Base-by-base conservation (phyloP, 495 filamentous ascomycete genomes). In the Astrothelium subdiscretum region DNA sequence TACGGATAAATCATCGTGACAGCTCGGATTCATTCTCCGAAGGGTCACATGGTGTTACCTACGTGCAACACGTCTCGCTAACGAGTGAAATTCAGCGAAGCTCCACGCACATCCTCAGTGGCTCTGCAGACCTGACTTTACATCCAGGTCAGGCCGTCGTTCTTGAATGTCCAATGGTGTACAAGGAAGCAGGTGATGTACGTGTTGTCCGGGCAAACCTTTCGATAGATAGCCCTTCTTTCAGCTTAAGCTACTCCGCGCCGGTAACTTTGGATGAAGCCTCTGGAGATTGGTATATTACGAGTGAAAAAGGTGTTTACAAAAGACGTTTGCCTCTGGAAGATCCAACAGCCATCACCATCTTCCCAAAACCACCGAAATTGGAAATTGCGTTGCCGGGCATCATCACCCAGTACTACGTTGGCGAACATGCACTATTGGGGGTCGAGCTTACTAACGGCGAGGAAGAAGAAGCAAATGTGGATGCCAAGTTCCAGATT, bases 361-460 rank as follows among this genome's bases (percentile, higher is more conserved):
- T 97, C 35, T 78, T 90, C 61, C 94, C 92, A 3, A 88, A 94
- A 69, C 94, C 94, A 43, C 94, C 94, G 0, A 97, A 97, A 71
- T 85, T 99, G 74, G 83, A 88, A 63, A 81, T 97, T 35, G 79
- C 76, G 29, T 72, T 88, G 24, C 75, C 80, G 1, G 79, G 83
- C 52, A 73, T 87, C 52, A 76, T 77, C 61, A 77, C 83, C 26
- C 83, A 87, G 32, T 95, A 94, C 72, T 97, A 95, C 68, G 86
- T 86, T 2, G 86, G 92, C 68, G 94, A 99, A 73, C 69, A 74
- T 1, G 79, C 96, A 43, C 68, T 68, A 10, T 72, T 97, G 51
- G 75, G 78, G 18, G 78, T 97, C 40, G 80, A 86, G 31, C 75
- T 96, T 20, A 67, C 82, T 26, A 99, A 99, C 62, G 85, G 85